These are phyloP conservation scores for Coemansia sp. DNA, from an alignment of 192 early-diverging fungal genomes.

Conservation along the genomic window DNA sequence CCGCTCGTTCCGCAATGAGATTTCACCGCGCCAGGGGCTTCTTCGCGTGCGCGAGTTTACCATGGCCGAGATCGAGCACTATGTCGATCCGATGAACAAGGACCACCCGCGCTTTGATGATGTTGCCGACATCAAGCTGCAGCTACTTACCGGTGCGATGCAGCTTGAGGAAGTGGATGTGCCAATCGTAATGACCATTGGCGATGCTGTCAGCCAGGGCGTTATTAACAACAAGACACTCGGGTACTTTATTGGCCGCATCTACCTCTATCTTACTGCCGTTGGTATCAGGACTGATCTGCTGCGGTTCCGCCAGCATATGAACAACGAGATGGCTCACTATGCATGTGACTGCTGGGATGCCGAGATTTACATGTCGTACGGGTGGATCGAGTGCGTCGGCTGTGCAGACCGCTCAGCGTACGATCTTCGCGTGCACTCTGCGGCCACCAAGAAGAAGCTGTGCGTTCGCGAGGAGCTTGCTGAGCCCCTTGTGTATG, in stretches of 20 bases:
- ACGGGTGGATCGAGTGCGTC: conserved; percentile 99
- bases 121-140: conserved; percentile 73
- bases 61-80: conserved; percentile 99
- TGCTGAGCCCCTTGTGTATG: conserved; percentile 73
- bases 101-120: conserved; percentile 88
- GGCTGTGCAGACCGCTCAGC: conserved; percentile 99
- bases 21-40: conserved; percentile 91
- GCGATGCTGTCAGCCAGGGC: conserved; percentile 84
- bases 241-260: conserved; percentile 97
- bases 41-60: conserved; percentile 97
- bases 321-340: conserved; percentile 99
- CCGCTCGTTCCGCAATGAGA: conserved; percentile 99
- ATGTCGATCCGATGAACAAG: conserved; percentile 93
- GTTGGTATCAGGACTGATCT: conserved; percentile 86
- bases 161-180: conserved; percentile 79
- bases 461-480: conserved; percentile 90
- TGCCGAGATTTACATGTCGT: conserved; percentile 91
- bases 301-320: conserved; percentile 97
- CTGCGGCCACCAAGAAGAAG: conserved; percentile 86
- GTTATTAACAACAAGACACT: conserved; percentile 97
- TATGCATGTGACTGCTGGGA: conserved; percentile 99
- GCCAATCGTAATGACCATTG: conserved; percentile 71
- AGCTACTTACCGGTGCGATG: conserved; percentile 69
- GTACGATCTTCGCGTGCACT: conserved; percentile 93
- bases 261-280: conserved; percentile 83